Conservation (phyloP, 495 filamentous ascomycete genomes). For the Hypoxylon intermedium region DNA sequence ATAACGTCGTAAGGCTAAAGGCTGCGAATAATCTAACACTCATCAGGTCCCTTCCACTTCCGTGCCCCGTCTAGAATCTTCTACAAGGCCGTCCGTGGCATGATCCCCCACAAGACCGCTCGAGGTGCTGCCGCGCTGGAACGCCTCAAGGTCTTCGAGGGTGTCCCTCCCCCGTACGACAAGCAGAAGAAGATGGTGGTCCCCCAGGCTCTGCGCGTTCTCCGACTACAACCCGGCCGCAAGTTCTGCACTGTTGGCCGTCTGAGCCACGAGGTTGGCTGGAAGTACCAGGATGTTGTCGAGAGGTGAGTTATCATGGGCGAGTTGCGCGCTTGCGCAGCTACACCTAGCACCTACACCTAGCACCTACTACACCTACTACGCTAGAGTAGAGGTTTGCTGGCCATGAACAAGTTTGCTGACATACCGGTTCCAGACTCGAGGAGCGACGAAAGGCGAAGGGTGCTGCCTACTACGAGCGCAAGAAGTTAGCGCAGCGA, state of each 20-base stretch:
- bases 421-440: conserved; percentile 67
- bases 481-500: conserved; percentile 94
- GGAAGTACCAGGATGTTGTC: conserved; percentile 99
- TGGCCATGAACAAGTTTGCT: conserved; percentile 38
- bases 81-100: conserved; percentile 99
- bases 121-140: conserved; percentile 95
- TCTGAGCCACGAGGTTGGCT: conserved; percentile 97
- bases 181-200: conserved; percentile 99
- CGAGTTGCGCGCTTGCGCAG: background rate
- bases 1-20: background rate
- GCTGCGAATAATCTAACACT: conserved; percentile 56
- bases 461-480: conserved; percentile 97
- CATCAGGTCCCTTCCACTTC: conserved; percentile 96
- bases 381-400: background rate
- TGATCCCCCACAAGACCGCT: conserved; percentile 99
- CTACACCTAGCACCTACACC: too few species aligned
- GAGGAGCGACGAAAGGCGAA: conserved; percentile 99
- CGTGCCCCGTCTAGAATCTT: conserved; percentile 97
- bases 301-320: conserved; percentile 71
- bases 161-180: conserved; percentile 97
- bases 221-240: conserved; percentile 94
- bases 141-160: conserved; percentile 99
- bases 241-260: conserved; percentile 99
- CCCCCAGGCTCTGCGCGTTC: conserved; percentile 92
- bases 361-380: too few species aligned